Evolutionary conservation across 805 yeast genomes (phyloP).

Genomic region (Kurtzmaniella cleridarum): DNA sequence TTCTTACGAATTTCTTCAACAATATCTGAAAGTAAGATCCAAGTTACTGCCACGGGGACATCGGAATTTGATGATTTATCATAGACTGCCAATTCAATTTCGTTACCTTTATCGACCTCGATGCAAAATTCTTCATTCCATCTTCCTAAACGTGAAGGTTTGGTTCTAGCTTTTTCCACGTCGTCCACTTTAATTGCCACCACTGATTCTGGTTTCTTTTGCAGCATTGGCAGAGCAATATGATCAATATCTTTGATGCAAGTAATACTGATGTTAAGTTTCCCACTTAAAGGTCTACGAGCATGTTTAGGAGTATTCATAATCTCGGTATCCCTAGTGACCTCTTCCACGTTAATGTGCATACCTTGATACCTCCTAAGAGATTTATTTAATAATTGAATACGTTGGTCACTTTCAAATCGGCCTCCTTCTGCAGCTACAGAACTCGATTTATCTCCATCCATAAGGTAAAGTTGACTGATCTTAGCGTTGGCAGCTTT

Average conservation of each 20-base stretch:
- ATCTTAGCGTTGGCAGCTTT: constrained; percentile 89
- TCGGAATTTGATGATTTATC: constrained; percentile 65
- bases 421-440: constrained; percentile 88
- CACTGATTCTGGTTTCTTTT: constrained; percentile 73
- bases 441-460: constrained; percentile 82
- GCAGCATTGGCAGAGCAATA: constrained; percentile 74
- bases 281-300: constrained; percentile 80
- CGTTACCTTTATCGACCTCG: constrained; percentile 86
- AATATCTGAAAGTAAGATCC: constrained; percentile 87
- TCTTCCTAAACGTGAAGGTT: constrained; percentile 66
- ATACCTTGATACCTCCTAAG: constrained; percentile 85
- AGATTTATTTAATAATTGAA: constrained; percentile 76
- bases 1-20: constrained; percentile 93
- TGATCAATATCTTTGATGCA: constrained; percentile 90
- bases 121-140: constrained; percentile 82
- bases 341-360: constrained; percentile 68
- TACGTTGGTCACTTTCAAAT: constrained; percentile 77
- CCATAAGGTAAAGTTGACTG: constrained; percentile 77
- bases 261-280: constrained; percentile 63
- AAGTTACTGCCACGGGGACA: constrained; percentile 86
- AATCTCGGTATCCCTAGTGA: constrained; percentile 59
- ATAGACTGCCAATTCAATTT: constrained; percentile 80
- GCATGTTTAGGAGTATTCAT: constrained; percentile 68
- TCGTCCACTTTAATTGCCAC: constrained; percentile 85
- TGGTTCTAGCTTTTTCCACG: constrained; percentile 72